Conservation (phyloP, 768 basidiomycete genomes). For the Russula griseocarnosa region DNA sequence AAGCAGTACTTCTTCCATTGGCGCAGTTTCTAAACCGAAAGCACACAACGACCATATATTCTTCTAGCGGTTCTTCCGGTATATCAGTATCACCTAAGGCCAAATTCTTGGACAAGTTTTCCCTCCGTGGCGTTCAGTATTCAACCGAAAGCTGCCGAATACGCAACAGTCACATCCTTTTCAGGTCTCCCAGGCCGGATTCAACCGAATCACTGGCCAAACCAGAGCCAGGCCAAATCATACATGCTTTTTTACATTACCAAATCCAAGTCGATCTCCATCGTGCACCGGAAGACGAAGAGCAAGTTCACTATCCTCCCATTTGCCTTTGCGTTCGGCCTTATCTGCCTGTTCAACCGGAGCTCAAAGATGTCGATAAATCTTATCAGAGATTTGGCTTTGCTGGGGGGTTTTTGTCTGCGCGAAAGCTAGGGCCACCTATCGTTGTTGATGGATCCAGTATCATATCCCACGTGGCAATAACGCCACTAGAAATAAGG, state of each 20-base stretch:
- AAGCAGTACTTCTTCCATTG: background rate
- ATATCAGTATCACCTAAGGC: background rate
- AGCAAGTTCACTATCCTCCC: too few species aligned
- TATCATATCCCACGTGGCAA: too few species aligned
- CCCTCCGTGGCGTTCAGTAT: background rate
- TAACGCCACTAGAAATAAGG: too few species aligned
- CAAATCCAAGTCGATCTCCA: background rate
- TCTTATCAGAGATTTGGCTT: too few species aligned
- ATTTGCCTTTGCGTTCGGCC: too few species aligned
- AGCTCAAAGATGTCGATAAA: too few species aligned
- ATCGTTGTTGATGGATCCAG: too few species aligned
- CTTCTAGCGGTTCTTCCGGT: background rate
- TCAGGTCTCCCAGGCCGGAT: background rate
- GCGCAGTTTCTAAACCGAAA: background rate
- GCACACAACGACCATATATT: background rate
- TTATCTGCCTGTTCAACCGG: too few species aligned
- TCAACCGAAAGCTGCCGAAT: background rate
- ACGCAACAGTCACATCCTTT: background rate
- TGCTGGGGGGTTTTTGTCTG: too few species aligned
- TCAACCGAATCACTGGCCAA: background rate
- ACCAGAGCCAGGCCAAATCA: background rate
- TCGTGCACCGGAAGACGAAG: background rate
- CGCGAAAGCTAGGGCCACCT: too few species aligned
- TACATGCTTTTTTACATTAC: background rate
- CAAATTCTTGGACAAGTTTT: background rate